These are phyloP conservation scores for Ustilago vetiveriae DNA, from an alignment of 1,284 basidiomycete genomes.

Conservation along the genomic window DNA sequence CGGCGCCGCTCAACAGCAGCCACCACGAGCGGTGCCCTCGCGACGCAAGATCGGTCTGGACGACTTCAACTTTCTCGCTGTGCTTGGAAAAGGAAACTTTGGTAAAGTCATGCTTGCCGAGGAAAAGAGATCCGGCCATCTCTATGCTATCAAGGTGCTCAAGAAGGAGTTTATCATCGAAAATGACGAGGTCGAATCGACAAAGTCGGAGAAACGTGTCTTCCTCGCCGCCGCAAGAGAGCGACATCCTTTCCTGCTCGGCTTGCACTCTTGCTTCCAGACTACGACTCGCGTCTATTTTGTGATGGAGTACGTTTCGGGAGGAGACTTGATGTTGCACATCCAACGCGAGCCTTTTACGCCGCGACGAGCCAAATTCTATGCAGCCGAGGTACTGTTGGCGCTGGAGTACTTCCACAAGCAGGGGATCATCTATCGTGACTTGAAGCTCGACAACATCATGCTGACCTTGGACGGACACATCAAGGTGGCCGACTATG, in stretches of 20 bases:
- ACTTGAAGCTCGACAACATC: conserved; percentile 98
- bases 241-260: conserved; percentile 95
- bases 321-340: conserved; percentile 82
- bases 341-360: conserved; percentile 84
- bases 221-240: conserved; percentile 95
- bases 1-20: conserved; percentile 11
- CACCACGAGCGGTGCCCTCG: conserved; percentile 50
- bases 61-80: conserved; percentile 99
- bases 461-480: conserved; percentile 95
- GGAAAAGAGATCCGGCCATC: conserved; percentile 86
- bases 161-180: conserved; percentile 99
- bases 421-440: conserved; percentile 86
- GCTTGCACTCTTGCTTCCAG: conserved; percentile 98
- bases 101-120: conserved; percentile 99
- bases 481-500: conserved; percentile 98
- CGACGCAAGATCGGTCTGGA: conserved; percentile 92
- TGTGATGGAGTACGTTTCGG: conserved; percentile 79
- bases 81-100: conserved; percentile 98
- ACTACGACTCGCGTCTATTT: conserved; percentile 95
- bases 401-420: conserved; percentile 98
- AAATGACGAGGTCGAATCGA: conserved; percentile 99
- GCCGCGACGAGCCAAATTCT: conserved; percentile 90
- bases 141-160: conserved; percentile 99
- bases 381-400: conserved; percentile 95
- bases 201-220: conserved; percentile 98